Evolutionary conservation across 129 eudicot genomes (phyloP), one percentile per base, ranked within the genome.

Genomic region (Gnaphalium uliginosum): DNA sequence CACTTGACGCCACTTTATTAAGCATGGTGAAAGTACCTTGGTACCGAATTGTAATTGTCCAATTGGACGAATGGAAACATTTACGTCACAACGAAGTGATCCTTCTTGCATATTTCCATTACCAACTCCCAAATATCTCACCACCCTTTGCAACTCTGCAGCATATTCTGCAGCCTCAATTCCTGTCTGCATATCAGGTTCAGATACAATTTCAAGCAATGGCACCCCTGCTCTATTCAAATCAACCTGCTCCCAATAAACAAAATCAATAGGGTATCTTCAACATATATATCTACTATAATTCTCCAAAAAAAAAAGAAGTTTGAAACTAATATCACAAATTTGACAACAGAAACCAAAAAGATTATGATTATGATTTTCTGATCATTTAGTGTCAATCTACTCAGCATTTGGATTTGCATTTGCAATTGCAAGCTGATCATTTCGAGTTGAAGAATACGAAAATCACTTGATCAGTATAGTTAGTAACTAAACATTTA

Each of bases 101-200:
- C 98, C 98, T 89, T 94, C 97, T 78, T 90, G 96, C 96, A 90
- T 90, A 78, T 94, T 94, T 41, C 98, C 98, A 71, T 94, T 94
- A 79, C 97, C 77, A 53, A 94, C 89, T 72, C 97, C 97, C 84
- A 94, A 86, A 79, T 88, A 94, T 78, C 97, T 78, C 68, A 94
- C 99, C 66, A 94, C 72, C 87, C 99, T 91, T 85, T 91, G 99
- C 81, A 94, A 30, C 80, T 94, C 99, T 25, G 99, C 93, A 70
- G 90, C 97, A 83, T 94, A 94, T 83, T 94, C 98, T 68, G 98
- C 97, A 76, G 97, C 99, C 84, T 94, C 96, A 65, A 89, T 82
- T 43, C 99, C 99, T 26, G 89, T 89, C 84, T 96, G 81, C 97
- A 94, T 89, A 81, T 94, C 99, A 56, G 99, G 99, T 83, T 94